phyloP scores from a whole-genome alignment of 352 stramenopile species.

The Phytophthora pluvialis region DNA sequence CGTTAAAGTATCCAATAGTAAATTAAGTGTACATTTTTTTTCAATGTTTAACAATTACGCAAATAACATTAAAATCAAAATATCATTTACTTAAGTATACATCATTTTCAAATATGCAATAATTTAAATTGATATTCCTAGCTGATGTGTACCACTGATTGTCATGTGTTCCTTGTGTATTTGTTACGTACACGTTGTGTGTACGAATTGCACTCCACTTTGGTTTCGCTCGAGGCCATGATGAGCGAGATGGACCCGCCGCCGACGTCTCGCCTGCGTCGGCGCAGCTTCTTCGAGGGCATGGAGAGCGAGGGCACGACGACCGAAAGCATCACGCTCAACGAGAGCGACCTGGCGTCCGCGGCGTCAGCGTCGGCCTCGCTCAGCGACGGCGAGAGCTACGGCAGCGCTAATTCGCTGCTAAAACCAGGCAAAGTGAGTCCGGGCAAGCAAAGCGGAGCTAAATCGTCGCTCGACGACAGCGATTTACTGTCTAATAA shows the following conservation, averaged over 20 bases:
- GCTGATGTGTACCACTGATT: no score
- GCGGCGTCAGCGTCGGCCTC: constrained; percentile 6
- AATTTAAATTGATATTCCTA: no score
- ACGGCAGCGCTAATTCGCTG: constrained; percentile 15
- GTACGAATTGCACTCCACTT: no score
- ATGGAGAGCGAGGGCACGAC: constrained; percentile 52
- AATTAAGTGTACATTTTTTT: no score
- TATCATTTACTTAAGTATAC: no score
- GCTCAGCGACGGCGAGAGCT: constrained; percentile 23
- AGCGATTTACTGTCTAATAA: constrained; percentile 17
- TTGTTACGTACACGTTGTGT: no score
- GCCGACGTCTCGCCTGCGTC: constrained; percentile 58
- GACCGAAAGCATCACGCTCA: constrained; percentile 39
- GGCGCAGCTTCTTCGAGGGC: constrained; percentile 74
- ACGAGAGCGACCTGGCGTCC: constrained; percentile 39
- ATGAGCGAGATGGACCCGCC: constrained; percentile 63
- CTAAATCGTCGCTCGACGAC: constrained; percentile 5
- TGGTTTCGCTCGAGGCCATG: constrained; percentile 16
- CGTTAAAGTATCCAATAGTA: no score
- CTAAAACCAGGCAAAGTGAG: constrained; percentile 30
- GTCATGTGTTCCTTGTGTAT: no score
- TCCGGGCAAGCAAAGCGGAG: constrained; percentile 26
- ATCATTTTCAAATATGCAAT: no score
- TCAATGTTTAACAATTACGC: no score
- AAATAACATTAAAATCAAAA: no score